A percentile compares a stretch with the other conserved stretches of the same genome.
These are phyloP conservation scores for Ganoderma resinaceum DNA, from an alignment of 1,284 basidiomycete genomes.

Conservation along the genomic window DNA sequence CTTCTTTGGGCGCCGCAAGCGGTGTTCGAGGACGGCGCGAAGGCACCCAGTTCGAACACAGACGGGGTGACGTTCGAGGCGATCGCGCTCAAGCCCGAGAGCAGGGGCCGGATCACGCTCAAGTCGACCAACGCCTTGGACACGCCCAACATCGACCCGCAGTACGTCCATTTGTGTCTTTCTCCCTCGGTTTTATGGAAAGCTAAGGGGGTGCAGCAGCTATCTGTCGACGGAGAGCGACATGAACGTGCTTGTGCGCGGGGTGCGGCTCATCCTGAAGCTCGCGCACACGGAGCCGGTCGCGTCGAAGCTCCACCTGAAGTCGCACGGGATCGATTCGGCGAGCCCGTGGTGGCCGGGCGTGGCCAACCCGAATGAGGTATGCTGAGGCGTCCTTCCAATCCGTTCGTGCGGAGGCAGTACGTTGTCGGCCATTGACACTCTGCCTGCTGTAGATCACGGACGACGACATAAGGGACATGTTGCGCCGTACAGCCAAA, in stretches of 20 bases:
- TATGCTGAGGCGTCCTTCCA: background rate
- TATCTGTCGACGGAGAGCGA: constrained; percentile 36
- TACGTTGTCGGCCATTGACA: background rate
- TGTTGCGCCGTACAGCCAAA: background rate
- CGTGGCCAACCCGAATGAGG: constrained; percentile 36
- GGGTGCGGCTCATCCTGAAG: constrained; percentile 35
- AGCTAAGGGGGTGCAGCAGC: constrained; percentile 12
- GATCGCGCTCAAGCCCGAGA: constrained; percentile 37
- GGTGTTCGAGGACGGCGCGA: constrained; percentile 34
- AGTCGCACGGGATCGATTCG: constrained; percentile 19
- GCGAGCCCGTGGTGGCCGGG: constrained; percentile 37
- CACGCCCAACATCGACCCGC: constrained; percentile 49
- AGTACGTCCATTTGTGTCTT: constrained; percentile 34
- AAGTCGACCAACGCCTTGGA: constrained; percentile 44
- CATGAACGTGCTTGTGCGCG: constrained; percentile 39
- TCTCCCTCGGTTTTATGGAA: background rate
- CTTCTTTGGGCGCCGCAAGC: constrained; percentile 41
- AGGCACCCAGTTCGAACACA: constrained; percentile 27
- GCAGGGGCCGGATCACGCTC: constrained; percentile 45
- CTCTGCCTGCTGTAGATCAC: background rate
- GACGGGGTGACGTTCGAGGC: constrained; percentile 39
- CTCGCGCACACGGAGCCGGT: constrained; percentile 38
- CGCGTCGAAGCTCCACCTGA: constrained; percentile 38
- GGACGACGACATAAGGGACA: background rate
- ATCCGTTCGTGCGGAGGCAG: background rate